phyloP scores from a whole-genome alignment of 148 eudicot genomes.

The Amaranthus palmeri region DNA sequence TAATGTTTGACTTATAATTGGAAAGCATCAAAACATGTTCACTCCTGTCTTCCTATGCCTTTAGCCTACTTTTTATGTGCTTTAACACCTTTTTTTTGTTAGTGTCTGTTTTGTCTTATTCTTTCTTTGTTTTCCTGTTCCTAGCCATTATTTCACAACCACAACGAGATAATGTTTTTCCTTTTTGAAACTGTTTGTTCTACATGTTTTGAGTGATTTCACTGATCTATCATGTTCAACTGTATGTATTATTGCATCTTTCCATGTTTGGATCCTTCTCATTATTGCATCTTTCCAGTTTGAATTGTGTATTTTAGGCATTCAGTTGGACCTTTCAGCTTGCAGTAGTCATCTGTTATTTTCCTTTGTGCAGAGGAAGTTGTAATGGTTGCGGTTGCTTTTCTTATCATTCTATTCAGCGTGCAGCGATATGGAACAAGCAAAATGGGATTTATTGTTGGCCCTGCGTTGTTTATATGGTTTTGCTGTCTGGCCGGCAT shows the following conservation, averaged over 20 bases:
- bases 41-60: background rate
- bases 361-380: constrained; percentile 62
- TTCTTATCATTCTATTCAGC: constrained; percentile 83
- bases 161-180: background rate
- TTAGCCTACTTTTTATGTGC: background rate
- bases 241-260: background rate
- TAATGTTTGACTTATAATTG: background rate
- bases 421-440: constrained; percentile 91
- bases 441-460: constrained; percentile 88
- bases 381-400: constrained; percentile 80
- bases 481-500: constrained; percentile 82
- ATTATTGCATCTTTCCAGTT: constrained; percentile 1
- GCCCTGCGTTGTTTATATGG: constrained; percentile 96
- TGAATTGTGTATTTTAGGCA: constrained; percentile 6
- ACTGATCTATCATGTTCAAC: background rate
- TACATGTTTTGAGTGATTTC: background rate
- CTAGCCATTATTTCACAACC: background rate
- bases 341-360: constrained; percentile 11
- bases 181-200: background rate
- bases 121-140: background rate
- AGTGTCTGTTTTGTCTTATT: background rate
- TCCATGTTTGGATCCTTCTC: background rate
- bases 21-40: background rate
- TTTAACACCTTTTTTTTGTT: background rate
- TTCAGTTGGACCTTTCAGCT: background rate